These are phyloP conservation scores for Syzygium malaccense DNA, from an alignment of 441 rosid species.

Conservation along the genomic window DNA sequence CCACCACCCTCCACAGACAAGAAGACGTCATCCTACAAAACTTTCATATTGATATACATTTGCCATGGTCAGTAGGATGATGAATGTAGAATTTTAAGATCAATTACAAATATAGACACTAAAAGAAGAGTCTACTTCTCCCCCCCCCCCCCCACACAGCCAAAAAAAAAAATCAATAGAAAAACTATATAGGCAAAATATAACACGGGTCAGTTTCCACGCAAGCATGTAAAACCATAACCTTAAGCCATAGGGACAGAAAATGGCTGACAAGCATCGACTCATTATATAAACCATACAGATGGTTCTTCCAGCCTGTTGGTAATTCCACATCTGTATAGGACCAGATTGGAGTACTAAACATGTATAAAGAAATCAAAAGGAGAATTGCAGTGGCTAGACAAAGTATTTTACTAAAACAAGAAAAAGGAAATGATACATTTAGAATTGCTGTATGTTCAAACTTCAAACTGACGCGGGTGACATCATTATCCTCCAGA, in stretches of 20 bases:
- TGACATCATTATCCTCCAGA: background rate
- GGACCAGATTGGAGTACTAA: background rate
- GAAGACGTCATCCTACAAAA: background rate
- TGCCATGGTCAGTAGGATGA: background rate
- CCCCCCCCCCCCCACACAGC: too few relatives aligned
- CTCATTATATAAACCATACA: background rate
- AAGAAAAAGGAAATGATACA: background rate
- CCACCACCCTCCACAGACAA: background rate
- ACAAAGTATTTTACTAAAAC: background rate
- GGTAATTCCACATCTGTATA: background rate
- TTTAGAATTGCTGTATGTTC: background rate
- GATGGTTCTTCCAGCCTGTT: background rate
- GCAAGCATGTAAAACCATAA: background rate
- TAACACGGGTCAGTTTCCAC: background rate
- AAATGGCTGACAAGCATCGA: background rate
- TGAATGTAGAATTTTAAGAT: background rate
- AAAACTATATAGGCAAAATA: background rate
- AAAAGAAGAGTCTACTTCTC: background rate
- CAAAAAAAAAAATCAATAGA: background rate
- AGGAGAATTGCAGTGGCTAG: background rate
- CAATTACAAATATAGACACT: background rate
- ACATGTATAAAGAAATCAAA: background rate
- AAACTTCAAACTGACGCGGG: background rate
- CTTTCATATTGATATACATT: background rate
- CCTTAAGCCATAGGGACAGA: background rate